These are phyloP conservation scores for Aspergillus sp. DNA, from an alignment of 2,329 filamentous ascomycete species.

Conservation along the genomic window DNA sequence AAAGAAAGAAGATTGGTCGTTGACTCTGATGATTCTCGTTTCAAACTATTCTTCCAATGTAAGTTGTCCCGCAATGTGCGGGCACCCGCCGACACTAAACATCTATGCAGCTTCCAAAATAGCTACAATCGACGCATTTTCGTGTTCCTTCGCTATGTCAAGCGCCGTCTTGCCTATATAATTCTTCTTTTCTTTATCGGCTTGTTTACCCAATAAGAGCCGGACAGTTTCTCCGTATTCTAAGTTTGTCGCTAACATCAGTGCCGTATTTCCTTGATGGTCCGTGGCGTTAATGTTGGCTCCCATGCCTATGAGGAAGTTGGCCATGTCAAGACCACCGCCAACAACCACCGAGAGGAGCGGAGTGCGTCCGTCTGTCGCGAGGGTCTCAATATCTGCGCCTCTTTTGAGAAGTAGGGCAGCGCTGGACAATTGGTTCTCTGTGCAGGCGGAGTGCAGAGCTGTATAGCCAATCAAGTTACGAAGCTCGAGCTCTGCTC, in stretches of 20 bases:
- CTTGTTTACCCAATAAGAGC: constrained; percentile 6
- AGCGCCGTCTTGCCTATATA: neutral
- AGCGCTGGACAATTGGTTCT: neutral
- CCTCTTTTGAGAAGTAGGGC: constrained; percentile 3
- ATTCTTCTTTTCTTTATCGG: neutral
- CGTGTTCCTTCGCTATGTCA: constrained; percentile 8
- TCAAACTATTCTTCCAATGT: too few species aligned
- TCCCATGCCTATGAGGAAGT: constrained; percentile 19
- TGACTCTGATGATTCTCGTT: too few species aligned
- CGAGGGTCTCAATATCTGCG: constrained; percentile 4
- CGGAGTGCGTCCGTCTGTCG: neutral
- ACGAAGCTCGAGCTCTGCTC: constrained; percentile 5
- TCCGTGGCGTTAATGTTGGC: constrained; percentile 19
- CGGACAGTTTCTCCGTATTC: neutral
- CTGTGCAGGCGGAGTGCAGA: neutral
- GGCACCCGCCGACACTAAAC: too few species aligned
- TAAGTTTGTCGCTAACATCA: constrained; percentile 8
- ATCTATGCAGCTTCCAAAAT: constrained; percentile 4
- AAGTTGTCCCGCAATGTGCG: too few species aligned
- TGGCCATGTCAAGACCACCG: constrained; percentile 5
- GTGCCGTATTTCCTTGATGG: constrained; percentile 6
- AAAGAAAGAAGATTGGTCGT: too few species aligned
- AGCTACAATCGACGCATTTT: neutral
- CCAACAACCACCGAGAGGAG: neutral
- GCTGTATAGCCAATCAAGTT: constrained; percentile 1